Evolutionary conservation across 1,284 basidiomycete species (phyloP).

Genomic region (Rhodotorula sp.): DNA sequence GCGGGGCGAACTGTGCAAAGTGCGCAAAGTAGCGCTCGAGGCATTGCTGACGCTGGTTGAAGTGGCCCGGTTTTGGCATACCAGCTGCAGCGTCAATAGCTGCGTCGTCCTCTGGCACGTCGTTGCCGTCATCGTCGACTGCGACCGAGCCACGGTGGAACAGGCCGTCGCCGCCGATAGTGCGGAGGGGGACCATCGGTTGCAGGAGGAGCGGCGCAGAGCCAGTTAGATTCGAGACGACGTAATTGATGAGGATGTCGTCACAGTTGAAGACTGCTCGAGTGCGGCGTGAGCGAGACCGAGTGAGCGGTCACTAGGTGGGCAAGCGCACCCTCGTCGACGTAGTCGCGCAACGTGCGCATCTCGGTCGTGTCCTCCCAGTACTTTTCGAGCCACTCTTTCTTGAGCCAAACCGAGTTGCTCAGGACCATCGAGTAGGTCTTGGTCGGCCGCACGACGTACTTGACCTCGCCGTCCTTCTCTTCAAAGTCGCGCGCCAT

Average conservation of each 20-base stretch:
- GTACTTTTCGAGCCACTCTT: slow-evolving; percentile 38
- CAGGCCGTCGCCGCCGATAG: slow-evolving; percentile 36
- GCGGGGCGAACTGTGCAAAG: slow-evolving; percentile 24
- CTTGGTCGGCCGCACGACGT: slow-evolving; percentile 31
- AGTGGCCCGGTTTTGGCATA: slow-evolving; percentile 13
- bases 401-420: slow-evolving; percentile 40
- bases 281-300: not conserved
- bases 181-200: slow-evolving; percentile 30
- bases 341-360: slow-evolving; percentile 26
- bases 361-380: slow-evolving; percentile 34
- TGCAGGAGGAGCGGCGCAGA: slow-evolving; percentile 40
- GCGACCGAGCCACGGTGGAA: slow-evolving; percentile 28
- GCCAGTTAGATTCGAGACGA: slow-evolving; percentile 41
- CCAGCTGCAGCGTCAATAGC: not conserved
- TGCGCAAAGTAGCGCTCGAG: slow-evolving; percentile 31
- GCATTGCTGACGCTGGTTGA: slow-evolving; percentile 28
- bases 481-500: slow-evolving; percentile 33
- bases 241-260: slow-evolving; percentile 44
- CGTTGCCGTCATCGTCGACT: not conserved
- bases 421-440: slow-evolving; percentile 41
- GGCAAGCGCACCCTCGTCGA: slow-evolving; percentile 33
- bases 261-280: slow-evolving; percentile 43
- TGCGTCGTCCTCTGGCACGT: not conserved
- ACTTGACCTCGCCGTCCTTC: slow-evolving; percentile 17
- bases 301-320: not conserved